These are phyloP conservation scores for Solanum etuberosum DNA, from an alignment of 257 asterid species.

Conservation along the genomic window DNA sequence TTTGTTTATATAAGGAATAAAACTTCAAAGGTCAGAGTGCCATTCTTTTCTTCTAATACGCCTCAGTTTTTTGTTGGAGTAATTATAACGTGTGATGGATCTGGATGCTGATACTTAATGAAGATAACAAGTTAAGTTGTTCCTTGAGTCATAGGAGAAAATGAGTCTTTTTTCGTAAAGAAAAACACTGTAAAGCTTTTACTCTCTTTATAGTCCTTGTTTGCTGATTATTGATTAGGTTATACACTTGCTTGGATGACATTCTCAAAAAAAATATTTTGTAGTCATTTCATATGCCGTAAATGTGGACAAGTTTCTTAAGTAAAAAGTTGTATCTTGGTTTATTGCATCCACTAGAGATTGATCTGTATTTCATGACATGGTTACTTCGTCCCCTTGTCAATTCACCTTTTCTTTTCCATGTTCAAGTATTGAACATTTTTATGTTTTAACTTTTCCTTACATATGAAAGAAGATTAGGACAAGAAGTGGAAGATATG, in stretches of 20 bases:
- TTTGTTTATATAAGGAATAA: neutral
- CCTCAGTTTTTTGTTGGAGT: neutral
- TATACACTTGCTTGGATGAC: neutral
- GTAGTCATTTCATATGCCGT: neutral
- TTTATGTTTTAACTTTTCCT: neutral
- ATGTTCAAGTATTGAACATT: neutral
- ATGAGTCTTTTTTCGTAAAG: neutral
- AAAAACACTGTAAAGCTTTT: neutral
- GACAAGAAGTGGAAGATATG: constrained; percentile 98
- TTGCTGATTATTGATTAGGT: neutral
- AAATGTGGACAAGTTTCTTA: neutral
- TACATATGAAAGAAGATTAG: constrained; percentile 83
- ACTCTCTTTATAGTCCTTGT: neutral
- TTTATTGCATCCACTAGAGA: neutral
- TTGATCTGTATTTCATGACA: neutral
- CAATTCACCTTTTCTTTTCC: neutral
- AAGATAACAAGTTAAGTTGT: neutral
- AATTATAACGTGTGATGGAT: neutral
- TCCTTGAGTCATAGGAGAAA: neutral
- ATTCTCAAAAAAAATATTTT: neutral
- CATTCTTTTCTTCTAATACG: neutral
- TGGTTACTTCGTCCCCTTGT: too few relatives aligned
- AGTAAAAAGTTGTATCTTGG: neutral
- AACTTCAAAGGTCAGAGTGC: neutral
- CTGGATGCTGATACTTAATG: neutral